phyloP scores from a whole-genome alignment of 225 moss, liverwort and hornwort genomes.

The Pseudisothecium myosuroides region DNA sequence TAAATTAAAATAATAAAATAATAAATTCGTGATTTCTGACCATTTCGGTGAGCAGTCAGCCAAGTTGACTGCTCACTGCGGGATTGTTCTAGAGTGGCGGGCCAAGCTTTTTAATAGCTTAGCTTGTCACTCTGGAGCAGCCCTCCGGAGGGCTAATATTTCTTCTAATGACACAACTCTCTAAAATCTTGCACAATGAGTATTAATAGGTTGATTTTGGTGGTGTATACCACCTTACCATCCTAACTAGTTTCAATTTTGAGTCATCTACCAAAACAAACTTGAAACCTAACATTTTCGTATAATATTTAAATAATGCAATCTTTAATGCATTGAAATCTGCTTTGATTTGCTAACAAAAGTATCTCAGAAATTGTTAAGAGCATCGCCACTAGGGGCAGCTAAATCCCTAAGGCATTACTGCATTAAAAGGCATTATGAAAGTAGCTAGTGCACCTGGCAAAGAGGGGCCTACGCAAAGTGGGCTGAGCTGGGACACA shows the following conservation, averaged over 20 bases:
- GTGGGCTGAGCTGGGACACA: fast-evolving
- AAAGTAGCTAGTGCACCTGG: too few relatives aligned
- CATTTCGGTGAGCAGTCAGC: too few relatives aligned
- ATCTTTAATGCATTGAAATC: too few relatives aligned
- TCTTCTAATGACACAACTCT: too few relatives aligned
- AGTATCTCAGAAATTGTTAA: fast-evolving
- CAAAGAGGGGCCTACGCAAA: fast-evolving
- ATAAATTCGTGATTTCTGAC: too few relatives aligned
- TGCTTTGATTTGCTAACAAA: neutral
- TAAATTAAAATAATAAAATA: too few relatives aligned
- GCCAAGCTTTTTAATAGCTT: too few relatives aligned
- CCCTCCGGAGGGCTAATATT: too few relatives aligned
- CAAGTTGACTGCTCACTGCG: too few relatives aligned
- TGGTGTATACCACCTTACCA: neutral
- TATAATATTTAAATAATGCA: neutral
- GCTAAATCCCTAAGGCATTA: too few relatives aligned
- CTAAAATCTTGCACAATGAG: neutral
- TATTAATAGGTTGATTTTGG: neutral
- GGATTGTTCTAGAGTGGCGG: too few relatives aligned
- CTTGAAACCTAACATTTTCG: neutral
- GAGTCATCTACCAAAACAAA: neutral
- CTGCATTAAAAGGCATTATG: fast-evolving
- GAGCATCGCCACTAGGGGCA: fast-evolving
- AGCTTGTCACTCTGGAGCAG: too few relatives aligned
- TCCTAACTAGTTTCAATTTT: neutral